Evolutionary conservation across 768 basidiomycete genomes (phyloP).

Genomic region (Boletus subparvulus): DNA sequence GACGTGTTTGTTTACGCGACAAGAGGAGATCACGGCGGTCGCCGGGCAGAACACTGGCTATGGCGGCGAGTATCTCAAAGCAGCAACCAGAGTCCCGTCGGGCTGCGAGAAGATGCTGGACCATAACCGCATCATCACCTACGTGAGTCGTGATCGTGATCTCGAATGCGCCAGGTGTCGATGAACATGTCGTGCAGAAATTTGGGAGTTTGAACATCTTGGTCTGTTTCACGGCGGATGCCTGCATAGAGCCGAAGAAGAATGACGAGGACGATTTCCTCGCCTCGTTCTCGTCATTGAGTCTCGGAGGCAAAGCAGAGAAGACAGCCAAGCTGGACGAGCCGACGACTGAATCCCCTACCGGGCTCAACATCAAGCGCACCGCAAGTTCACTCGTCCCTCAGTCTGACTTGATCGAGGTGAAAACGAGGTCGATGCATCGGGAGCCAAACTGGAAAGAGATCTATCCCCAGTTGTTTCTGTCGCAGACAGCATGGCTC

Average conservation of each 20-base stretch:
- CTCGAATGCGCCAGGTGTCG: neutral
- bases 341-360: neutral
- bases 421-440: slow-evolving; percentile 32
- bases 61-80: slow-evolving; percentile 63
- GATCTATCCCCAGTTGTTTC: slow-evolving; percentile 61
- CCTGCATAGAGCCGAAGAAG: slow-evolving; percentile 19
- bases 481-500: slow-evolving; percentile 65
- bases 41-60: slow-evolving; percentile 39
- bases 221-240: slow-evolving; percentile 60
- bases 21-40: slow-evolving; percentile 39
- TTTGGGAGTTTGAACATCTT: slow-evolving; percentile 57
- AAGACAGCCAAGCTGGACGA: neutral
- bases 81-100: slow-evolving; percentile 45
- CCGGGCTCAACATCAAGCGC: slow-evolving; percentile 21
- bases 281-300: slow-evolving; percentile 25
- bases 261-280: slow-evolving; percentile 21
- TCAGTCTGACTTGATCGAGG: slow-evolving; percentile 37
- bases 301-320: slow-evolving; percentile 8
- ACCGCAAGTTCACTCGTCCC: slow-evolving; percentile 31
- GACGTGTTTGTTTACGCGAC: slow-evolving; percentile 61
- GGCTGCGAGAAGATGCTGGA: slow-evolving; percentile 53
- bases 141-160: slow-evolving; percentile 43
- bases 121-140: slow-evolving; percentile 62
- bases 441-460: slow-evolving; percentile 55
- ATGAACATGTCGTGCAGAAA: slow-evolving; percentile 39